These are phyloP conservation scores for Huntiella omanensis DNA, from an alignment of 2,329 filamentous ascomycete genomes.

Conservation along the genomic window DNA sequence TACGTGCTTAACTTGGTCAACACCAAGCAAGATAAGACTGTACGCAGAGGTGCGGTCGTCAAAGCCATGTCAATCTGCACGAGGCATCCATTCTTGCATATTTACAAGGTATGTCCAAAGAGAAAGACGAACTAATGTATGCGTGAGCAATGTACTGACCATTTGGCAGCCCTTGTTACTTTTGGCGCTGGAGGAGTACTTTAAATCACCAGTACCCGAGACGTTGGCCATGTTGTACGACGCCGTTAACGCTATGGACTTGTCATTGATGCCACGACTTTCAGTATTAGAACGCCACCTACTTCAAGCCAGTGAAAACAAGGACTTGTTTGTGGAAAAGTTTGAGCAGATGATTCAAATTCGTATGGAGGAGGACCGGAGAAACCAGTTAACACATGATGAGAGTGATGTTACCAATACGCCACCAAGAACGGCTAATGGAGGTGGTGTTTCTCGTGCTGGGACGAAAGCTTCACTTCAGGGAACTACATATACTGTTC, in stretches of 20 bases:
- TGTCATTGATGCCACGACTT: conserved; percentile 77
- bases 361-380: conserved; percentile 48
- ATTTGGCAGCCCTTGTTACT: conserved; percentile 56
- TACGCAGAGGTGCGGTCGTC: conserved; percentile 82
- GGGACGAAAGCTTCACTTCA: conserved; percentile 45
- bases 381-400: conserved; percentile 19
- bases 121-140: background rate
- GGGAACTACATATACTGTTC: conserved; percentile 52
- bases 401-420: conserved; percentile 26
- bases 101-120: conserved; percentile 62
- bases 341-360: conserved; percentile 88
- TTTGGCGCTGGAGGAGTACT: conserved; percentile 88
- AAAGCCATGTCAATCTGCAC: conserved; percentile 99
- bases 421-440: conserved; percentile 17
- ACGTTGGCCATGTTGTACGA: conserved; percentile 79
- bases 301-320: conserved; percentile 76
- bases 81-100: conserved; percentile 89
- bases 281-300: conserved; percentile 71
- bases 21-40: conserved; percentile 86
- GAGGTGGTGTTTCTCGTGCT: conserved; percentile 25
- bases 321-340: conserved; percentile 93
- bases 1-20: conserved; percentile 97
- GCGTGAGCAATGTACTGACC: conserved; percentile 9
- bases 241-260: conserved; percentile 88
- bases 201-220: conserved; percentile 73